Evolutionary conservation across 2,329 filamentous ascomycete genomes (phyloP), one percentile per base, ranked within the genome.

Genomic region (Aspergillus udagawae): DNA sequence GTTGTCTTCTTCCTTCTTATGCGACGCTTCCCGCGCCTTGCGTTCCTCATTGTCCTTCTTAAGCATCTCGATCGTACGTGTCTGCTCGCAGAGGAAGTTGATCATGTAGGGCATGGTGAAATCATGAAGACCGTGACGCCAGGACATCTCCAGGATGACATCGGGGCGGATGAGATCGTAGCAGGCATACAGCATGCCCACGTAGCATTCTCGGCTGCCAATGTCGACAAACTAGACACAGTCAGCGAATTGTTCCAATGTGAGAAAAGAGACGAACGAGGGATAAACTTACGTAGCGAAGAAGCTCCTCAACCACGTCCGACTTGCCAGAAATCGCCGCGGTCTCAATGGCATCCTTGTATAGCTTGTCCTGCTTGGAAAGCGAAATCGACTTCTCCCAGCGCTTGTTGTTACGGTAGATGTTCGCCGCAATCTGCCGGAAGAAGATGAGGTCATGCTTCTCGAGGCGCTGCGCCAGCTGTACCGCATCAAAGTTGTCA

Each of bases 101-200:
- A 99, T 97, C 91, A 99, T 95, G 82, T 96, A 99, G 20, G 94
- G 94, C 95, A 99, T 99, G 50, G 92, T 96, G 79, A 96, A 99
- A 80, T 99, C 94, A 68, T 88, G 86, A 42, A 99, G 88, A 59
- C 92, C 91, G 73, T 96, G 83, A 67, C 94, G 93, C 94, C 94
- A 99, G 58, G 94, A 97, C 57, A 99, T 85, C 80, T 99, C 94
- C 75, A 99, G 85, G 58, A 99, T 89, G 53, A 95, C 82, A 71
- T 97, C 92, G 3, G 95, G 89, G 20, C 91, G 91, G 66, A 99
- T 92, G 60, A 99, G 88, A 58, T 97, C 94, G 77, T 99, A 96
- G 83, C 94, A 99, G 53, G 95, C 89, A 73, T 99, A 99, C 51
- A 99, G 84, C 92, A 99, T 99, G 72, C 92, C 95, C n/a, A 97